Evolutionary conservation across 306 rosid genomes (phyloP), one percentile per base, ranked within the genome.

Genomic region (Carpinus fangiana): DNA sequence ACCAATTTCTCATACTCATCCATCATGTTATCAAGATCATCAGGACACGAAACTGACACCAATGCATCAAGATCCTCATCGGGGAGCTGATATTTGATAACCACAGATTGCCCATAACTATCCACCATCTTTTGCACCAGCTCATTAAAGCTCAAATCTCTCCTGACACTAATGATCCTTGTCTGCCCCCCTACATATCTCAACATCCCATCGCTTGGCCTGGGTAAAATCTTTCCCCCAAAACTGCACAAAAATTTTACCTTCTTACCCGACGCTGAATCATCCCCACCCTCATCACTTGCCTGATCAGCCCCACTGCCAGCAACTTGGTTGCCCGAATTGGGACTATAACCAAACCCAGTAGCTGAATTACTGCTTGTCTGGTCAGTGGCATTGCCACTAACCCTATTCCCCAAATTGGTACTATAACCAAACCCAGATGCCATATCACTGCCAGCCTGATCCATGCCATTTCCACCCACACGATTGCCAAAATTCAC

Each of bases 111-210:
- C 68, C 98, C 94, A 81, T 80, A 92, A 23, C 86, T 78, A 66
- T 90, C 90, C 79, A 72, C 72, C 89, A 94, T 90, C 87, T 94
- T 94, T 54, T 88, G 94, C 76, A 72, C 77, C 60, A 94, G 73
- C 81, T 92, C 93, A 67, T 70, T 74, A 81, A 87, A 85, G 81
- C 85, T 86, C 81, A 89, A 90, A 57, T 92, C 93, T 84, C 87
- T 86, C 76, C 80, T 85, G 52, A 92, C 90, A 84, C 97, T 88
- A 70, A 92, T 88, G 76, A 94, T 92, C 85, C 93, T 84, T 1
- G 98, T 92, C 76, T 87, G 93, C n/a, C 98, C 98, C 72, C 98
- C 97, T 70, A 94, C 97, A 79, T 94, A 94, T 80, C 98, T 94
- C 89, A 94, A 72, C 89, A 86, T 75, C 62, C 94, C 94, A 81